These are phyloP conservation scores for Penicillium thymicola DNA, from an alignment of 2,329 filamentous ascomycete genomes.

Conservation along the genomic window DNA sequence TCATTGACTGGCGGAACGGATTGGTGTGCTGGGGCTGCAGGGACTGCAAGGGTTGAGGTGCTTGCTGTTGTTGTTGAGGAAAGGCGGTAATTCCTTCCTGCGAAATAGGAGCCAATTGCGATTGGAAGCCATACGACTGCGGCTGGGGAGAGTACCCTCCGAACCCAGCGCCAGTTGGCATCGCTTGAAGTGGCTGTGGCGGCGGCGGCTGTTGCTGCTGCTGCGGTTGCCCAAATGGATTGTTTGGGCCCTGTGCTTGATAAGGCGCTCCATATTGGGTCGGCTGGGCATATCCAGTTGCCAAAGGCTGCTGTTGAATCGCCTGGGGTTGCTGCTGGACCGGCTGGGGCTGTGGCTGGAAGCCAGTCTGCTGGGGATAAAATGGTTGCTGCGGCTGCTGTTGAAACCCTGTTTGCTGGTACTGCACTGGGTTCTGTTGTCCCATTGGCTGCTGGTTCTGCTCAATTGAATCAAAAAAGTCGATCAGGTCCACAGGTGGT, in stretches of 20 bases:
- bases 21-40: slow-evolving; percentile 63
- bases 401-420: slow-evolving; percentile 36
- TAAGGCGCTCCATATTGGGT: slow-evolving; percentile 24
- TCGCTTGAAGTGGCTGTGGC: slow-evolving; percentile 54
- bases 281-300: slow-evolving; percentile 24
- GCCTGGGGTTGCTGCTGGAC: slow-evolving; percentile 30
- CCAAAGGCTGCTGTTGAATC: slow-evolving; percentile 37
- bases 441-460: slow-evolving; percentile 74
- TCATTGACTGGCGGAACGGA: slow-evolving; percentile 89
- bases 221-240: slow-evolving; percentile 35
- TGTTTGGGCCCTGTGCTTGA: slow-evolving; percentile 28
- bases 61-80: slow-evolving; percentile 36
- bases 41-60: slow-evolving; percentile 34
- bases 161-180: slow-evolving; percentile 74
- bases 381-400: slow-evolving; percentile 37
- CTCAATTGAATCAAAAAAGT: slow-evolving; percentile 93
- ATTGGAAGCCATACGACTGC: slow-evolving; percentile 53
- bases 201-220: slow-evolving; percentile 25
- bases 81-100: slow-evolving; percentile 50
- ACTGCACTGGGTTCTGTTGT: slow-evolving; percentile 40
- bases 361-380: slow-evolving; percentile 39
- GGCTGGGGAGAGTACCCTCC: slow-evolving; percentile 74
- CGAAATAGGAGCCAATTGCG: slow-evolving; percentile 45
- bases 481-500: slow-evolving; percentile 70
- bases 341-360: slow-evolving; percentile 30